A percentile compares a stretch with the other conserved stretches of the same genome.
phyloP scores from a whole-genome alignment of 305 asterid species.

The Vinca major region DNA sequence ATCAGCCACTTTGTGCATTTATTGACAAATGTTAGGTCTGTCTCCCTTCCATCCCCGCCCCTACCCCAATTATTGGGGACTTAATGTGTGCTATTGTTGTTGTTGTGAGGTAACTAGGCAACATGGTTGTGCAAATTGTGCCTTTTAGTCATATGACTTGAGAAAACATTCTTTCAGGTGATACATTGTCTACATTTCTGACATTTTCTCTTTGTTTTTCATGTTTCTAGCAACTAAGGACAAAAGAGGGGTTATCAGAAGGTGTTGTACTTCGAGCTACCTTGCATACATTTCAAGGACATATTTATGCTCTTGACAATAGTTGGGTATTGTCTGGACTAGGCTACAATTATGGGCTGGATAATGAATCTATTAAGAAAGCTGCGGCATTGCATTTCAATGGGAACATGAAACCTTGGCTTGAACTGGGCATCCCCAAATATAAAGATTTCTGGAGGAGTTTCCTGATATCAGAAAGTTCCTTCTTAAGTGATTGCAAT shows the following conservation, averaged over 20 bases:
- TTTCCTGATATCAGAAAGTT: constrained; percentile 55
- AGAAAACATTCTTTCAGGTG: neutral
- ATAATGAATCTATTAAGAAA: constrained; percentile 32
- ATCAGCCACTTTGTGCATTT: too few relatives aligned
- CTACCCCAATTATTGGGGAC: too few relatives aligned
- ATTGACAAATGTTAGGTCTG: too few relatives aligned
- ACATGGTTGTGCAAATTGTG: neutral
- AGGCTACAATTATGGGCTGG: constrained; percentile 64
- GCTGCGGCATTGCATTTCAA: constrained; percentile 83
- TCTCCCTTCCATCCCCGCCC: too few relatives aligned
- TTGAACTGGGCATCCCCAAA: constrained; percentile 75
- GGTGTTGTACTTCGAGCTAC: constrained; percentile 51
- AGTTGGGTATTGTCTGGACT: constrained; percentile 75
- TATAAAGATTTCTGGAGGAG: constrained; percentile 71
- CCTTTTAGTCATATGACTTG: neutral
- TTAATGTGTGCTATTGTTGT: too few relatives aligned
- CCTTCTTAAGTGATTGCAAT: constrained; percentile 72
- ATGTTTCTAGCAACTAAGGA: constrained; percentile 39
- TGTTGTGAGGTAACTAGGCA: neutral
- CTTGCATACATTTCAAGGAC: constrained; percentile 61
- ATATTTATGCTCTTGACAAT: constrained; percentile 57
- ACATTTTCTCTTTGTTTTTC: constrained; percentile 11
- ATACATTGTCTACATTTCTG: neutral
- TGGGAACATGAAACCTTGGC: constrained; percentile 99
- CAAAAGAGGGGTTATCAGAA: constrained; percentile 37